phyloP scores from a whole-genome alignment of 495 filamentous ascomycete genomes.

The Penicillium crystallinum region DNA sequence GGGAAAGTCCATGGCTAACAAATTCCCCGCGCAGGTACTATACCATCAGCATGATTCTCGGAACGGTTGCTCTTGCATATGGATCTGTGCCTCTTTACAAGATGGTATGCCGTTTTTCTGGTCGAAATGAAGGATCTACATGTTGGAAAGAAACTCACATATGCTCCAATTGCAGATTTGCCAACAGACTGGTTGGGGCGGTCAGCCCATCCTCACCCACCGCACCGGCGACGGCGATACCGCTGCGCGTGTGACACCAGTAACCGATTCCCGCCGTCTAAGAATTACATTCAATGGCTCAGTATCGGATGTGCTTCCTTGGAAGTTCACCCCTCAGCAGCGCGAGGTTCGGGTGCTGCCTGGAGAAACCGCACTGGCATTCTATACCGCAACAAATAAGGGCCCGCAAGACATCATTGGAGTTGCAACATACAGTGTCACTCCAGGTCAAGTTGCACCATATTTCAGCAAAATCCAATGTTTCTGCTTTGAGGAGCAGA shows the following conservation, averaged over 20 bases:
- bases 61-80: constrained; percentile 87
- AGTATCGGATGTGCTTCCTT: constrained; percentile 89
- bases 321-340: constrained; percentile 97
- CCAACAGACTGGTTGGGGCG: constrained; percentile 92
- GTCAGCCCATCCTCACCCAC: constrained; percentile 86
- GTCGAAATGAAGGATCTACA: not conserved
- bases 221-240: constrained; percentile 57
- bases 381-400: constrained; percentile 94
- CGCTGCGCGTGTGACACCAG: constrained; percentile 67
- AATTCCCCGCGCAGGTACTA: constrained; percentile 59
- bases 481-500: constrained; percentile 98
- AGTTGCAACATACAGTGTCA: constrained; percentile 95
- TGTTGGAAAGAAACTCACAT: not conserved
- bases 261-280: constrained; percentile 76
- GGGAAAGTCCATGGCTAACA: not conserved
- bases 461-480: constrained; percentile 99
- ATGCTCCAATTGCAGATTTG: constrained; percentile 61
- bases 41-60: constrained; percentile 77
- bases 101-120: constrained; percentile 54
- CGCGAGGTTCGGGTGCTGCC: constrained; percentile 92
- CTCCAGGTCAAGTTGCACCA: constrained; percentile 88
- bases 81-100: constrained; percentile 97
- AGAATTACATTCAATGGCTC: constrained; percentile 95
- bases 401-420: constrained; percentile 90
- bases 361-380: constrained; percentile 94